Evolutionary conservation across 306 rosid genomes (phyloP).

Genomic region (Rosa rugosa): DNA sequence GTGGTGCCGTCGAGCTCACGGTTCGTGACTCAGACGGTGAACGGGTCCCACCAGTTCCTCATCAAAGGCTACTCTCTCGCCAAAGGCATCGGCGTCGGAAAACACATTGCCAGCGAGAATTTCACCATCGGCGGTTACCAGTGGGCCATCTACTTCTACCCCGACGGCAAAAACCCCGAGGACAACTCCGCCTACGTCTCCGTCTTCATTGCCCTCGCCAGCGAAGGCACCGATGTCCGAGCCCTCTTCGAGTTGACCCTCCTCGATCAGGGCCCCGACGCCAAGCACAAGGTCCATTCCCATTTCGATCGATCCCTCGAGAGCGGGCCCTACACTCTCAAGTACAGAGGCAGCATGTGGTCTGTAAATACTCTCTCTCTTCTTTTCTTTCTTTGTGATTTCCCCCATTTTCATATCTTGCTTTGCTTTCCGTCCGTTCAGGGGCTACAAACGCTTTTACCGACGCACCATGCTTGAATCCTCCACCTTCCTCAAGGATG

Average conservation of each 20-base stretch:
- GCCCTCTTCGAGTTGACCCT: conserved; percentile 89
- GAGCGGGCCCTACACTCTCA: conserved; percentile 93
- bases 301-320: conserved; percentile 91
- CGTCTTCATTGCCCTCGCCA: conserved; percentile 89
- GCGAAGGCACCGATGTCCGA: conserved; percentile 94
- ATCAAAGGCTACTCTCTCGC: conserved; percentile 87
- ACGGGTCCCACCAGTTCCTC: conserved; percentile 93
- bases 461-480: conserved; percentile 81
- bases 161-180: conserved; percentile 94
- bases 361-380: conserved; percentile 16
- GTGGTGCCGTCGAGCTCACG: conserved; percentile 51
- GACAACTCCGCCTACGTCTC: conserved; percentile 92
- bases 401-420: too few species aligned
- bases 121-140: conserved; percentile 93
- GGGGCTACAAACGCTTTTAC: conserved; percentile 97
- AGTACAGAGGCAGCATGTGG: conserved; percentile 99
- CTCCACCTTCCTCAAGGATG: conserved; percentile 82
- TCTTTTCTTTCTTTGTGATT: too few species aligned
- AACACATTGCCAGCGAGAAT: conserved; percentile 90
- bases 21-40: conserved; percentile 88
- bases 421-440: conserved; percentile 2
- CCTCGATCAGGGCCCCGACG: conserved; percentile 80
- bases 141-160: conserved; percentile 96
- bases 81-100: conserved; percentile 92
- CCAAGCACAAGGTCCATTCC: conserved; percentile 90